Conservation (phyloP, 2,329 filamentous ascomycete species). For the Neofusicoccum umdonicola region DNA sequence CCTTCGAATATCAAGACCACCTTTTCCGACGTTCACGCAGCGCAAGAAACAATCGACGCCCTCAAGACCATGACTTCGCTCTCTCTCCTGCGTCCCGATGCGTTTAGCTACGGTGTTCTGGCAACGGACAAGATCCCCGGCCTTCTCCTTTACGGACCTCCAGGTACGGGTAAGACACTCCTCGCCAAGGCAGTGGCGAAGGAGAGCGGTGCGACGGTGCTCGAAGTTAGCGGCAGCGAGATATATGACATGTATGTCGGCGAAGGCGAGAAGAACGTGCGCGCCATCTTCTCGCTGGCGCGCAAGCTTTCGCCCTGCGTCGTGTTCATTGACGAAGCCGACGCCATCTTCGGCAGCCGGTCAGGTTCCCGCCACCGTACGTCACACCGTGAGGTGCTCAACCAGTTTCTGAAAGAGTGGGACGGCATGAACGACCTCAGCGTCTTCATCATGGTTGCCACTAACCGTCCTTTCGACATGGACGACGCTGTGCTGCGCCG, state of each 20-base stretch:
- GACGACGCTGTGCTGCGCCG: conserved; percentile 83
- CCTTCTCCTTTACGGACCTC: conserved; percentile 82
- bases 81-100: conserved; percentile 82
- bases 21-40: conserved; percentile 82
- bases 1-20: conserved; percentile 79
- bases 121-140: conserved; percentile 89
- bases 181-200: conserved; percentile 65
- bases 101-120: conserved; percentile 93
- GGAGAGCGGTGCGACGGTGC: conserved; percentile 63
- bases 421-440: conserved; percentile 81
- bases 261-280: conserved; percentile 93
- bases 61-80: conserved; percentile 86
- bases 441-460: conserved; percentile 97
- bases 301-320: conserved; percentile 89
- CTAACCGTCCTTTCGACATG: conserved; percentile 90
- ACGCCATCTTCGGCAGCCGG: conserved; percentile 82
- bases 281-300: conserved; percentile 85
- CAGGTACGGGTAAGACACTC: conserved; percentile 65
- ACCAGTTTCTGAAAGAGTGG: conserved; percentile 96
- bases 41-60: conserved; percentile 78
- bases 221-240: conserved; percentile 86
- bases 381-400: conserved; percentile 84
- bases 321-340: conserved; percentile 96
- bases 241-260: conserved; percentile 97
- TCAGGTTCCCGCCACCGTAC: conserved; percentile 63